Base-by-base conservation (phyloP, 2,329 filamentous ascomycete species). In the Curvularia hawaiiensis region DNA sequence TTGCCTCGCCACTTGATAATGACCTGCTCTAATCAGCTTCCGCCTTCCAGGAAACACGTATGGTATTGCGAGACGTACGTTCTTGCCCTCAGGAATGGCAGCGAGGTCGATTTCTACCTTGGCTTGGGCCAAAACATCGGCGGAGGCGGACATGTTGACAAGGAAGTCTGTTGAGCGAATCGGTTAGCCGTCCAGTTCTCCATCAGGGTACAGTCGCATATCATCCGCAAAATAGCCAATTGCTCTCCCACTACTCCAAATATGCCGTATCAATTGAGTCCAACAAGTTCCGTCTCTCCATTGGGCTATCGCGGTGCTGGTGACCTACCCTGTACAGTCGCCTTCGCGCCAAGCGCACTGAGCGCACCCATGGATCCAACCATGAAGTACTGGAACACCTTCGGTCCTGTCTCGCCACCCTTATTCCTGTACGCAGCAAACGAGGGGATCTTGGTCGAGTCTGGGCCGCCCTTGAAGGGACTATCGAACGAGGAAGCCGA, bases 1-100 rank as follows among this genome's bases (percentile, higher is more conserved):
- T 99, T 99, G 79, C 95, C 95, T 85, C 95, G 91, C 95, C 95
- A 99, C 85, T 99, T 99, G 86, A 99, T 96, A 80, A 99, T 96
- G 79, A 99, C 89, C 90, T 93, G 74, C 50, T 45, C 40, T 56
- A 49, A 47, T 70, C 56, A 73, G 69, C 57, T 58, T 35, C 52
- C 39, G 47, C 26, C 52, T 40, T 43, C 22, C 43, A 24, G 28
- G 43, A 24, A 35, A 24, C 14, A 4, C 20, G 16, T 24, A n/a
- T 33, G 6, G 16, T 11, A 31, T 26, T n/a, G 26, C 30, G 33
- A 45, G 38, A 84, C 90, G 79, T 84, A 93, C 95, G 84, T 99
- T 99, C 90, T 98, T 99, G 86, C 95, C 95, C 85, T 98, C 94
- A 63, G 95, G 95, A 74, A 99, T 98, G 65, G 91, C 80, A 73